Base-by-base conservation (phyloP, 345 rosid species). In the Linum lewisii region DNA sequence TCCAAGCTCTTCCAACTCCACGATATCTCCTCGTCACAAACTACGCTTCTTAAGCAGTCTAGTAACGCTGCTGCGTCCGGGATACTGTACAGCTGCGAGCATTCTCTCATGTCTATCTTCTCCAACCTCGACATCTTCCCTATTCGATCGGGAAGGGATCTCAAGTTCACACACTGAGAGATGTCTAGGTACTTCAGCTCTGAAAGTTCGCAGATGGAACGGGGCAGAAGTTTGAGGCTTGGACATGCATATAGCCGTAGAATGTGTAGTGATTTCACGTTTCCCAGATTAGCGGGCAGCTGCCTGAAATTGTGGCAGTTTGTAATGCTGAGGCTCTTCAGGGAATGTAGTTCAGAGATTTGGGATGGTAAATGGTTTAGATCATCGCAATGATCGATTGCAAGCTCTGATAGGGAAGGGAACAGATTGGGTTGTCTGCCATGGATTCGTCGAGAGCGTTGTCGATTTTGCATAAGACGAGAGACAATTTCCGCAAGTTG, bases 61-160 rank as follows among this genome's bases (percentile, higher is more conserved):
- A 89, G 58, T 1, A 69, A 76, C 9, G 72, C 62, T 9, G 72
- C 84, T 21, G 91, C 83, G 11, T 53, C 54, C 0, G 91, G 92
- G 62, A 79, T 72, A 34, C 53, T 21, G 55, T 58, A 50, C 26
- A 81, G 63, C 44, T 50, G 71, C 7, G 70, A 29, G 51, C 99
- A 93, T 62, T 93, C 95, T 67, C 94, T 85, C 99, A 93, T 87
- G 80, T 93, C 95, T 2, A 93, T 83, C 83, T 87, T 87, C 73
- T 85, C 94, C 56, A 93, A 73, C 51, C 61, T 78, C 21, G 51
- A 51, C 61, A 89, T 64, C 23, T 67, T 73, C 32, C 88, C 88
- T 0, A 89, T 81, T 25, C 76, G 67, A 32, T 80, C 76, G 0
- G 97, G 99, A 58, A 93, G 88, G 60, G 64, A 44, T 38, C 51